phyloP scores from a whole-genome alignment of 768 basidiomycete genomes.

The Pisolithus albus region DNA sequence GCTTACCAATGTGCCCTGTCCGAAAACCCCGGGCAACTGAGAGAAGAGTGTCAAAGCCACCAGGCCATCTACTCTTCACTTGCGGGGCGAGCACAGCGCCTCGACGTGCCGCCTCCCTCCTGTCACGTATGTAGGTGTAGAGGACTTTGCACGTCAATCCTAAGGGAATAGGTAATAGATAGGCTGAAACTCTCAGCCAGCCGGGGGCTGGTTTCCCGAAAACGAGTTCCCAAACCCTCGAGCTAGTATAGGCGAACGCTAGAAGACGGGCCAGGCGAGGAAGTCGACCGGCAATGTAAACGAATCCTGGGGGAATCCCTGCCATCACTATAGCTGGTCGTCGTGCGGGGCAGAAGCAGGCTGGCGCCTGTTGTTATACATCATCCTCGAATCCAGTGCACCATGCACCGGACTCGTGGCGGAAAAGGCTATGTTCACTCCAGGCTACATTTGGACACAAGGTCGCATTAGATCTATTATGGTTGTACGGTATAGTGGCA shows the following conservation, averaged over 20 bases:
- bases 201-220: constrained; percentile 6
- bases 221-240: constrained; percentile 6
- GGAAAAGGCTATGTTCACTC: no score
- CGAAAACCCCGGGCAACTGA: constrained; percentile 16
- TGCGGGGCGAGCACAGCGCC: constrained; percentile 22
- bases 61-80: constrained; percentile 30
- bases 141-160: constrained; percentile 16
- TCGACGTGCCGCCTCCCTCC: constrained; percentile 13
- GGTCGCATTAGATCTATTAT: no score
- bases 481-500: no score
- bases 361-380: not conserved
- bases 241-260: constrained; percentile 10
- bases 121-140: constrained; percentile 42
- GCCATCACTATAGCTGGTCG: constrained; percentile 5
- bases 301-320: constrained; percentile 30
- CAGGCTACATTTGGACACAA: no score
- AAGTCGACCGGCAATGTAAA: constrained; percentile 19
- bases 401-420: no score
- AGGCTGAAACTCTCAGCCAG: constrained; percentile 15
- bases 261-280: constrained; percentile 17
- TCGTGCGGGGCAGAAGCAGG: no score
- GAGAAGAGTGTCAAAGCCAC: constrained; percentile 30
- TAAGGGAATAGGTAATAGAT: constrained; percentile 18
- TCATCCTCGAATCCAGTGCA: no score
- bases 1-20: constrained; percentile 25